Base-by-base conservation (phyloP, 805 yeast genomes). In the Tetrapisispora phaffii region DNA sequence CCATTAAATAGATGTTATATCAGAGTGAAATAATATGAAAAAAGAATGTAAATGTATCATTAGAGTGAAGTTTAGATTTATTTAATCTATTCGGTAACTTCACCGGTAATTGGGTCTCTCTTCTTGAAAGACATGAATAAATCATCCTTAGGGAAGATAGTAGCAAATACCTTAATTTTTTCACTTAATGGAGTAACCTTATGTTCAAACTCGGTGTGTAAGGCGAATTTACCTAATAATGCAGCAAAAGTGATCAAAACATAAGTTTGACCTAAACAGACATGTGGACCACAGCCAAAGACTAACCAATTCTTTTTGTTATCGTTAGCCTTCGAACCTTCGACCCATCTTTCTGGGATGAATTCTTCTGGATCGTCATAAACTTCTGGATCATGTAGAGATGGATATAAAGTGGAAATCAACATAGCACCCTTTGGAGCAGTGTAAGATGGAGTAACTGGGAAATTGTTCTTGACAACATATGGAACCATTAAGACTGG, bases 401-500 rank as follows among this genome's bases (percentile, higher is more conserved):
- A 85, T 21, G 98, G 97, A 66, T 90, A 94, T 53, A 87, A 68
- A 7, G 97, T 86, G 49, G 98, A 98, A 55, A 93, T 87, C 55
- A 93, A 75, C 98, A 93, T 93, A 23, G 97, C 74, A 39, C 97
- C 97, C 70, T 88, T 89, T 63, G 98, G 98, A 42, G 88, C 96
- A 23, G 90, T 80, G 69, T 93, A 93, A 46, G 73, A 76, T 15
- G 82, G 82, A 34, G 86, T 76, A 44, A 93, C 79, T 35, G 95
- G 95, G 74, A 85, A 93, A 13, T 76, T 69, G 64, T 87, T 74
- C 74, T 93, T 93, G 44, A 77, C 96, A 48, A 86, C 87, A 63
- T 93, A 93, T 43, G 98, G 98, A 49, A 93, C 97, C 98, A 93
- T 93, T 47, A 89, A 60, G 50, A 93, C 98, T 3, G 98, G 98